Evolutionary conservation across 441 rosid species (phyloP), one percentile per base, ranked within the genome.

Genomic region (Populus tomentosa): DNA sequence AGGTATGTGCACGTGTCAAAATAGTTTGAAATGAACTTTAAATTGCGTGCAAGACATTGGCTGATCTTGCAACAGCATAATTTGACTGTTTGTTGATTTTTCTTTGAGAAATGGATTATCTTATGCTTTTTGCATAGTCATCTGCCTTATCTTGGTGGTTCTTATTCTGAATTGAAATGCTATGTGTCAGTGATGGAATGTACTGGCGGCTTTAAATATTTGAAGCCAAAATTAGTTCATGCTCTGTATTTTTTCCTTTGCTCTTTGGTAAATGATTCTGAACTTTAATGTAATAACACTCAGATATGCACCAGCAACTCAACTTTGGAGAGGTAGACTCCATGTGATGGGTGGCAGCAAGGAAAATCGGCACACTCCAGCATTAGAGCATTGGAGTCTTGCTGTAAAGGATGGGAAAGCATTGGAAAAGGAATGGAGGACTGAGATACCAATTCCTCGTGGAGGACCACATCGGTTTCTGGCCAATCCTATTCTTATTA

Each of bases 331-430:
- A 87, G 98, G 98, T 28, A 89, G 98, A 85, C 98, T 95, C 79
- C 98, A 92, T 71, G 98, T 95, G 81, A 95, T 95, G 98, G 98
- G 97, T 82, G 98, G 98, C 65, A 93, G 98, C 88, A 92, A 89
- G 83, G 98, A 93, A 86, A 92, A 95, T 72, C 84, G 99, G 65
- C 85, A 89, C 85, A 92, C 94, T 59, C 98, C 98, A 36, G 96
- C 84, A 33, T 61, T 95, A 79, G 98, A 93, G 77, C 98, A 95
- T 73, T 95, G 98, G 97, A 95, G 97, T 74, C 87, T 95, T 67
- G 93, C 94, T 16, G 97, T 95, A 7, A 90, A 87, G 80, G 92
- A 91, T 83, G 98, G 99, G 72, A 88, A 88, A 86, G 83, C 92
- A 24, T 79, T 87, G 74, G 98, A 93, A 79, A 87, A 84, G 26